Base-by-base conservation (phyloP, 139 green algal species). In the Chlamydomonas applanata region DNA sequence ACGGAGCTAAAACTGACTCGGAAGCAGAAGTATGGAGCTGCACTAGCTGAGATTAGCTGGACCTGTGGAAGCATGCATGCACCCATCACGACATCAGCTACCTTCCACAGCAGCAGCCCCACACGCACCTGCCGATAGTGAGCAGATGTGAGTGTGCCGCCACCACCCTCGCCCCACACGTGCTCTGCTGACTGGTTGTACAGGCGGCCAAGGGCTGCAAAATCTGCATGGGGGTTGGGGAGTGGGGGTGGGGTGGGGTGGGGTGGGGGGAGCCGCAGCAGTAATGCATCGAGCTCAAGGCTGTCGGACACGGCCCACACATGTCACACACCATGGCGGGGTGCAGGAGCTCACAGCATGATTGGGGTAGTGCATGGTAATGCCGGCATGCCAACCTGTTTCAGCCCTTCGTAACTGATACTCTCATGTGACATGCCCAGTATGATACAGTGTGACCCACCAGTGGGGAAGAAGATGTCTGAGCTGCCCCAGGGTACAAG, bases 391-490 rank as follows among this genome's bases (percentile, higher is more conserved):
- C n/a, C n/a, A n/a, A n/a, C n/a, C n/a, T n/a, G n/a, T n/a, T n/a
- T n/a, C n/a, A n/a, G n/a, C n/a, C n/a, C n/a, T n/a, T n/a, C 40
- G 7, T 11, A 49, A 11, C 11, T 49, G 40, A 49, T 49, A 19
- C 7, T 49, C n/a, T 49, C 40, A 49, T 49, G 40, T 49, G 11
- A 49, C 7, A 49, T 11, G 40, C 40, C 40, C 11, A 49, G 40
- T 49, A 11, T 19, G 7, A 11, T 49, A 11, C 40, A 49, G 7
- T 49, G 7, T 19, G 40, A 11, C 40, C 40, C 46, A 73, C 67
- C 67, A 46, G 91, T 96, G 0, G 93, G 93, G 77, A 97, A 97
- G 82, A 97, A 97, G 29, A 97, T 95, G 78, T 97, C 93, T 13
- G 86, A 83, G 14, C 34, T 70, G 5, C 86, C 86, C 82, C 82